phyloP scores from a whole-genome alignment of 164 flowering plant species.

The Malania oleifera region DNA sequence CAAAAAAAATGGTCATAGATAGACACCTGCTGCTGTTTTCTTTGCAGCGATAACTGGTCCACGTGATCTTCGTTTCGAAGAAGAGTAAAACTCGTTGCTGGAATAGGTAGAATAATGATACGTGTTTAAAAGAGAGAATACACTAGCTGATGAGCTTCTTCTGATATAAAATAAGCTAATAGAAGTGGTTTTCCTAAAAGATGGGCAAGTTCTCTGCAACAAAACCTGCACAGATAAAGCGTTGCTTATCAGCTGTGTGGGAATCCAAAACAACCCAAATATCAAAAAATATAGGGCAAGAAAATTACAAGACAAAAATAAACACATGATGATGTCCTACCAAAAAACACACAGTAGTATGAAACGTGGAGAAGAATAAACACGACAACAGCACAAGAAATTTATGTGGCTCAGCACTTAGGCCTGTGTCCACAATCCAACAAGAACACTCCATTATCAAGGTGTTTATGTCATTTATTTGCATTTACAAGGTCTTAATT shows the following conservation, averaged over 20 bases:
- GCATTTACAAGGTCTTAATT: too few relatives aligned
- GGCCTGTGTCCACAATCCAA: too few relatives aligned
- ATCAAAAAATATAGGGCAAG: too few relatives aligned
- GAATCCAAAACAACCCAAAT: too few relatives aligned
- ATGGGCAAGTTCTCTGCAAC: conserved; percentile 41
- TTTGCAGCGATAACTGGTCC: conserved; percentile 89
- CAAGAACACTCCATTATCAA: too few relatives aligned
- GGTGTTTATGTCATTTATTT: too few relatives aligned
- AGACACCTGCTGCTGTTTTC: conserved; percentile 63
- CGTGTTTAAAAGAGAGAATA: conserved; percentile 26
- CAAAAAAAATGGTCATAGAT: not conserved
- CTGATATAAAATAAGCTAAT: conserved; percentile 26
- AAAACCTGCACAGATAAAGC: conserved; percentile 43
- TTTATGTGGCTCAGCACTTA: too few relatives aligned
- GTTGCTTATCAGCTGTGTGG: conserved; percentile 1
- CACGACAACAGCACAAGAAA: too few relatives aligned
- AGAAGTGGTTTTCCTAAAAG: conserved; percentile 37
- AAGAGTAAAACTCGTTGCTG: conserved; percentile 23
- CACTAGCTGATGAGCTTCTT: conserved; percentile 29
- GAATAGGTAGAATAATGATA: conserved; percentile 30
- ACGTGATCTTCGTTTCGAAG: conserved; percentile 66
- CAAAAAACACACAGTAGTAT: too few relatives aligned
- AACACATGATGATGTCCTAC: too few relatives aligned
- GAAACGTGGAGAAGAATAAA: too few relatives aligned
- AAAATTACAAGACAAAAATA: too few relatives aligned